Conservation (phyloP, 306 rosid genomes). For the Prosopis cineraria region DNA sequence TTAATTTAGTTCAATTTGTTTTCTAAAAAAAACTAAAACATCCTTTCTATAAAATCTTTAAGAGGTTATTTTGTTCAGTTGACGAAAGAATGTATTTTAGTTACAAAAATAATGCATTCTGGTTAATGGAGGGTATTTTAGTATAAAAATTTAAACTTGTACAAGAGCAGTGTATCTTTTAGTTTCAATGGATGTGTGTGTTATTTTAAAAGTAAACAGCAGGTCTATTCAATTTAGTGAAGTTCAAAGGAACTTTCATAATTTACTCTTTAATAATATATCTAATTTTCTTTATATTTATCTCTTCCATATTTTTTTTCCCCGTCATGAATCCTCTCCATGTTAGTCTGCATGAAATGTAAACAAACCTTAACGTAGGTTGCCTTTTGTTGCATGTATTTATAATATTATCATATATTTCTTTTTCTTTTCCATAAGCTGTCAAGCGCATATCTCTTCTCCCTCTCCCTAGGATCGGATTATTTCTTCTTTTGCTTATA, state of each 20-base stretch:
- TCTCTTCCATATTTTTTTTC: background rate
- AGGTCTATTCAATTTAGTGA: background rate
- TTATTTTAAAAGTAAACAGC: background rate
- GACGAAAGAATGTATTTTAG: background rate
- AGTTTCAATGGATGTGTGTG: background rate
- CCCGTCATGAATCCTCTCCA: background rate
- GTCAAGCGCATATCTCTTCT: constrained; percentile 11
- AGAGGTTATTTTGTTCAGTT: background rate
- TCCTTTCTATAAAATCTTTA: background rate
- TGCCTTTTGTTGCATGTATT: constrained; percentile 20
- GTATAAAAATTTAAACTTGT: background rate
- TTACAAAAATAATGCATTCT: background rate
- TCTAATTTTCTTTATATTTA: background rate
- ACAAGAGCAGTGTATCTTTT: background rate
- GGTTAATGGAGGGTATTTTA: background rate
- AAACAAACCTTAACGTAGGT: background rate
- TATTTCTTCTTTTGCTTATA: constrained; percentile 51
- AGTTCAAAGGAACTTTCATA: background rate
- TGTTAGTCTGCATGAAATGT: constrained; percentile 1
- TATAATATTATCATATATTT: background rate
- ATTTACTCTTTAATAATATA: background rate
- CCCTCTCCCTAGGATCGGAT: constrained; percentile 5
- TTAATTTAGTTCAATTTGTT: background rate
- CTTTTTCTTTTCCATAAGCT: background rate
- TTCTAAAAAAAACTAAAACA: background rate